Evolutionary conservation across 306 rosid species (phyloP).

Genomic region (Prunus mongolica): DNA sequence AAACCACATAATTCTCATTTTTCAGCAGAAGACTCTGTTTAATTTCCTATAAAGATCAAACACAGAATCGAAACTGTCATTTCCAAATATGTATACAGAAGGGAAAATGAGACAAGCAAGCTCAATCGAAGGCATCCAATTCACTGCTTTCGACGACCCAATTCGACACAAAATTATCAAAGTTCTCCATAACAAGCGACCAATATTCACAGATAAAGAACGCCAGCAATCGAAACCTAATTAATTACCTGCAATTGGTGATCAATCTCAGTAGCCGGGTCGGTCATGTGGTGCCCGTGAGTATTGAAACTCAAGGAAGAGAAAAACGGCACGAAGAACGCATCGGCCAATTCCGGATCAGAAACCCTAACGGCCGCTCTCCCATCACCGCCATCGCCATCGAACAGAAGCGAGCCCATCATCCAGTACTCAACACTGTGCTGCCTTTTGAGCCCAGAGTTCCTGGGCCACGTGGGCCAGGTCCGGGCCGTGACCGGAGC

Average conservation of each 20-base stretch:
- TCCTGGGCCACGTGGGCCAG: constrained; percentile 78
- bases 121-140: not conserved
- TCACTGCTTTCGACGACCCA: not conserved
- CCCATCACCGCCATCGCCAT: constrained; percentile 24
- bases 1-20: not conserved
- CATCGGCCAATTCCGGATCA: constrained; percentile 83
- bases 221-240: not conserved
- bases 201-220: too few relatives aligned
- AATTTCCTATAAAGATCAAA: not conserved
- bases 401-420: constrained; percentile 82
- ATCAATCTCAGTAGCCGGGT: constrained; percentile 73
- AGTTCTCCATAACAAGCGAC: not conserved
- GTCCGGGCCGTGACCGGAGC: constrained; percentile 49
- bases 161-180: not conserved
- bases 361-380: constrained; percentile 72
- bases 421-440: constrained; percentile 97
- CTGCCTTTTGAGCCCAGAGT: constrained; percentile 80
- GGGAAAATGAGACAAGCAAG: not conserved
- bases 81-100: not conserved
- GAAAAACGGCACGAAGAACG: constrained; percentile 86
- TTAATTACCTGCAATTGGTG: constrained; percentile 73
- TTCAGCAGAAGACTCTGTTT: not conserved
- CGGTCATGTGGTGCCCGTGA: constrained; percentile 84
- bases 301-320: constrained; percentile 92
- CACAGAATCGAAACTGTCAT: not conserved